These are phyloP conservation scores for Phytophthora nicotianae DNA, from an alignment of 352 stramenopile species.

Conservation along the genomic window DNA sequence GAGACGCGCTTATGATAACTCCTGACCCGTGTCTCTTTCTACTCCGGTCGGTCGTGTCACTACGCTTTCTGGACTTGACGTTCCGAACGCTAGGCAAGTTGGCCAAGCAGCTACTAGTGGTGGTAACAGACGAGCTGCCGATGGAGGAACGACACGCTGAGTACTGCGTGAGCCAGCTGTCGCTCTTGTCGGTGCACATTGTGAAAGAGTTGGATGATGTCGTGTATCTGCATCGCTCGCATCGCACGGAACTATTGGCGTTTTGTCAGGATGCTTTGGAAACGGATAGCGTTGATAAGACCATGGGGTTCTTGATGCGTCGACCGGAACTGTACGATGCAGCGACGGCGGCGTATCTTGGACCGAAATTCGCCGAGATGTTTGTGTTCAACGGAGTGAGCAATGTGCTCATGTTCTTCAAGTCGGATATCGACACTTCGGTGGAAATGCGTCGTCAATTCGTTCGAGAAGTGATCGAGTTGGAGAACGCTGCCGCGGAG, in stretches of 20 bases:
- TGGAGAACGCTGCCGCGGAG: conserved; percentile 45
- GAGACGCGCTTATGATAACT: conserved; percentile 49
- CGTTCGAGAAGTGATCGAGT: conserved; percentile 68
- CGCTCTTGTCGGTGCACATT: conserved; percentile 65
- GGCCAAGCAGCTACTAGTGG: conserved; percentile 69
- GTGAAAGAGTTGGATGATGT: conserved; percentile 76
- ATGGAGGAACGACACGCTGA: conserved; percentile 52
- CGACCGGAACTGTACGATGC: conserved; percentile 56
- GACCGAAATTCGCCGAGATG: conserved; percentile 67
- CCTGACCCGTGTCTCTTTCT: conserved; percentile 64
- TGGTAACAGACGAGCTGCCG: conserved; percentile 41
- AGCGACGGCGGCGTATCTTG: conserved; percentile 45
- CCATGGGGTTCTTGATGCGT: conserved; percentile 62
- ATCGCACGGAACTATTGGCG: conserved; percentile 48
- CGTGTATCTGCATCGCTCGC: conserved; percentile 50
- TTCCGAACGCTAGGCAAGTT: conserved; percentile 70
- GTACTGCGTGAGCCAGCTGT: conserved; percentile 64
- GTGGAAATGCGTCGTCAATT: conserved; percentile 61
- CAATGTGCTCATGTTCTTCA: conserved; percentile 68
- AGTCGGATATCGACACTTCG: conserved; percentile 52
- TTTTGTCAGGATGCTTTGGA: conserved; percentile 69
- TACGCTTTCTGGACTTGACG: conserved; percentile 66
- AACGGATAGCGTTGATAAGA: conserved; percentile 72
- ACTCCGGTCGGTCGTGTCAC: conserved; percentile 50
- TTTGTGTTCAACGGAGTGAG: conserved; percentile 53